Evolutionary conservation across 495 filamentous ascomycete species (phyloP).

Genomic region (Penicillium argentinense): DNA sequence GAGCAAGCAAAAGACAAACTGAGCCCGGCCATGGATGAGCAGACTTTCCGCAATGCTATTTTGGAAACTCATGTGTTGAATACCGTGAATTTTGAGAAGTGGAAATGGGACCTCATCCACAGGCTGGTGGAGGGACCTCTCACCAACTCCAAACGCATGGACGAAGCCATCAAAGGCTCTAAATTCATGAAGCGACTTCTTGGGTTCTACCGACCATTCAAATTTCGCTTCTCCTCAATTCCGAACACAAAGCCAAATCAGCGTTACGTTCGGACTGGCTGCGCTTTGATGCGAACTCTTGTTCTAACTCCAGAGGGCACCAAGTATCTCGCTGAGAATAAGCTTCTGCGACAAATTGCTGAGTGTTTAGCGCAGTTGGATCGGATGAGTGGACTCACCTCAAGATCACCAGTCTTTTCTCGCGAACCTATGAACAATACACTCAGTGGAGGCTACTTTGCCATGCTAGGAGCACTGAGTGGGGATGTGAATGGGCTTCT

Average conservation of each 20-base stretch:
- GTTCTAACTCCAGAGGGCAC: constrained; percentile 82
- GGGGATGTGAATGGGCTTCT: constrained; percentile 75
- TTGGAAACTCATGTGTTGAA: constrained; percentile 85
- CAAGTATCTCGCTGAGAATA: constrained; percentile 84
- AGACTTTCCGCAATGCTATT: constrained; percentile 78
- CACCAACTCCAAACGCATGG: constrained; percentile 85
- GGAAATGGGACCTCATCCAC: constrained; percentile 93
- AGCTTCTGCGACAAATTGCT: constrained; percentile 87
- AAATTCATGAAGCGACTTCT: constrained; percentile 94
- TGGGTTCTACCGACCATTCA: constrained; percentile 95
- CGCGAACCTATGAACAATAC: constrained; percentile 78
- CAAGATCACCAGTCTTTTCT: constrained; percentile 84
- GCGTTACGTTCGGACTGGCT: constrained; percentile 87
- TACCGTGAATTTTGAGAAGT: constrained; percentile 84
- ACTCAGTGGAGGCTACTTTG: constrained; percentile 88
- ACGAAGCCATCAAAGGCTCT: constrained; percentile 90
- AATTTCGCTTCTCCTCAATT: constrained; percentile 85
- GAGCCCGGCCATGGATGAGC: constrained; percentile 78
- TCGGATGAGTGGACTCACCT: constrained; percentile 85
- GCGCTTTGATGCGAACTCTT: constrained; percentile 80
- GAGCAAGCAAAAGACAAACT: constrained; percentile 73
- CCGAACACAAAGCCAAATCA: constrained; percentile 89
- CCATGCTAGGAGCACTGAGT: constrained; percentile 83
- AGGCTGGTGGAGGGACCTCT: constrained; percentile 91
- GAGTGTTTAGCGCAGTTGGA: constrained; percentile 95